A percentile compares a stretch with the other conserved stretches of the same genome.
phyloP scores from a whole-genome alignment of 176 grass and related monocot species.

The Lolium multiflorum region DNA sequence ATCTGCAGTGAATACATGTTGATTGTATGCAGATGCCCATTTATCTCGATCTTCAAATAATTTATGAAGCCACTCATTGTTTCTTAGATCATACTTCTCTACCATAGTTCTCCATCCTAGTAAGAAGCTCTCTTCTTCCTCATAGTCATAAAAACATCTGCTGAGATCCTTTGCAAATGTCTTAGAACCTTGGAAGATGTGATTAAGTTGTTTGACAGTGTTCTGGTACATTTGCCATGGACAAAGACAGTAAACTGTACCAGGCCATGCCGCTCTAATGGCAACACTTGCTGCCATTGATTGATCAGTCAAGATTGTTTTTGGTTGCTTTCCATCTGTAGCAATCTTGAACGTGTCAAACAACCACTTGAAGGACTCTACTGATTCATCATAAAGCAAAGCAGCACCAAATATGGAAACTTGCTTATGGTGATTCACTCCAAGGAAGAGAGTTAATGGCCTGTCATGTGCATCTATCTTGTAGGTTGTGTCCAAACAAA shows the following conservation, averaged over 20 bases:
- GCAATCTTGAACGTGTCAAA: constrained; percentile 88
- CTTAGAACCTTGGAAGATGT: constrained; percentile 92
- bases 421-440: constrained; percentile 91
- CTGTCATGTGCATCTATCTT: constrained; percentile 82
- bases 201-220: constrained; percentile 77
- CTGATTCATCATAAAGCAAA: constrained; percentile 86
- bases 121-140: constrained; percentile 75
- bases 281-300: constrained; percentile 52
- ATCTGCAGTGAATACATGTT: constrained; percentile 80
- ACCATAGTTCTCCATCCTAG: constrained; percentile 75
- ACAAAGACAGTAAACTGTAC: constrained; percentile 60
- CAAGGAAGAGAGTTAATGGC: constrained; percentile 75
- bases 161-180: constrained; percentile 85
- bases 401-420: constrained; percentile 79
- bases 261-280: constrained; percentile 67
- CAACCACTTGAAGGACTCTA: constrained; percentile 93
- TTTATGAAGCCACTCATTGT: constrained; percentile 79
- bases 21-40: constrained; percentile 76
- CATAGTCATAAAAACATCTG: constrained; percentile 80
- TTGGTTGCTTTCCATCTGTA: constrained; percentile 79
- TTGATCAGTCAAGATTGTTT: constrained; percentile 74
- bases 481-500: constrained; percentile 84
- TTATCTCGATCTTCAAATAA: constrained; percentile 78
- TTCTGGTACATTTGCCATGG: constrained; percentile 87
- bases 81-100: constrained; percentile 83